These are phyloP conservation scores for Nasturtium officinale DNA, from an alignment of 345 rosid species.

Conservation along the genomic window DNA sequence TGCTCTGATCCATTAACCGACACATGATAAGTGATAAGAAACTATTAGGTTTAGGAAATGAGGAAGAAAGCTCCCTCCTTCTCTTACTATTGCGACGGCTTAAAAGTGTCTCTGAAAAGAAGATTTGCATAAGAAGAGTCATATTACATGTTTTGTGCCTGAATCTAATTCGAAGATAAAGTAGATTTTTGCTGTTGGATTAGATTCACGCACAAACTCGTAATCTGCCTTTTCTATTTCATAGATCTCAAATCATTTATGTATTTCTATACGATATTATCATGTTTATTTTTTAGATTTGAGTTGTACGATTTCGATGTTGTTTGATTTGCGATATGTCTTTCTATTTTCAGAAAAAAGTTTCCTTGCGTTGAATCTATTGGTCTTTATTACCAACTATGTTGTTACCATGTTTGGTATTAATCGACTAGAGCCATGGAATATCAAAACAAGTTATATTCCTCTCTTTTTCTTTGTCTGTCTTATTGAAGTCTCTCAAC, in stretches of 20 bases:
- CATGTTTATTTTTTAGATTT: not conserved
- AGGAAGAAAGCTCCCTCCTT: not conserved
- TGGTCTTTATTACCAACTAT: not conserved
- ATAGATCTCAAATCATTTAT: slow-evolving; percentile 6
- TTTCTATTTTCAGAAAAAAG: slow-evolving; percentile 22
- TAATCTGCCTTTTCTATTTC: slow-evolving; percentile 35
- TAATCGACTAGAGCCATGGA: slow-evolving; percentile 16
- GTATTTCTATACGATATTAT: not conserved
- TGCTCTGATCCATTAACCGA: slow-evolving; percentile 17
- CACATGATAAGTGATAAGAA: not conserved
- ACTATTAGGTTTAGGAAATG: slow-evolving; percentile 5
- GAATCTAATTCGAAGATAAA: slow-evolving; percentile 36
- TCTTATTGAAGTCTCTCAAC: not conserved
- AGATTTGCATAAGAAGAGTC: slow-evolving; percentile 29
- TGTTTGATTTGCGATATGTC: not conserved
- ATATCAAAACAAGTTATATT: not conserved
- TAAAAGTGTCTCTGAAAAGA: not conserved
- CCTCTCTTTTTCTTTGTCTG: not conserved
- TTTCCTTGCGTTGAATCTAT: not conserved
- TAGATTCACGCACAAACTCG: slow-evolving; percentile 48
- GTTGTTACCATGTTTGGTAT: slow-evolving; percentile 17
- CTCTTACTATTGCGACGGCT: not conserved
- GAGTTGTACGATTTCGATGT: not conserved
- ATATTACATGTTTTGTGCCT: slow-evolving; percentile 41
- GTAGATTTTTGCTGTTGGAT: slow-evolving; percentile 19